phyloP scores from a whole-genome alignment of 2,329 filamentous ascomycete genomes.

The Dothidotthia symphoricarpi region DNA sequence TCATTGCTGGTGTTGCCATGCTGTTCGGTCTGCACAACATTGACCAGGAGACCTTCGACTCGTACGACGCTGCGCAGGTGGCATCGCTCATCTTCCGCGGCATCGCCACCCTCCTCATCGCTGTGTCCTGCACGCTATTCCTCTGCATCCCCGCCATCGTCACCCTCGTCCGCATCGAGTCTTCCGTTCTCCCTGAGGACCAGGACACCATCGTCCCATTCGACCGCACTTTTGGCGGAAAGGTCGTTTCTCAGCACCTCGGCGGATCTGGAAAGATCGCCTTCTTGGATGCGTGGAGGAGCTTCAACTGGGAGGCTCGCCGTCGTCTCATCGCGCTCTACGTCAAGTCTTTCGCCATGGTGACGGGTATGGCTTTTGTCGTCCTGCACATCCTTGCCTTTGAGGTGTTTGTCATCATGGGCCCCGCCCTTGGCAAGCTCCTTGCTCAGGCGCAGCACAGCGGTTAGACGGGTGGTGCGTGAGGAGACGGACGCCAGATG shows the following conservation, averaged over 20 bases:
- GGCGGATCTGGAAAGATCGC: constrained; percentile 69
- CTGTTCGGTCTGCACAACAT: constrained; percentile 40
- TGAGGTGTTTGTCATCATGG: constrained; percentile 53
- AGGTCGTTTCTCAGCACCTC: constrained; percentile 71
- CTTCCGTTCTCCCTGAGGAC: constrained; percentile 77
- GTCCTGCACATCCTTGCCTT: constrained; percentile 53
- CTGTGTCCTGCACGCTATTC: constrained; percentile 58
- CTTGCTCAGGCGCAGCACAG: constrained; percentile 20
- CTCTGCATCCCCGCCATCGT: constrained; percentile 77
- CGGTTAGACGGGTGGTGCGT: neutral
- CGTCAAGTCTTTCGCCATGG: constrained; percentile 65
- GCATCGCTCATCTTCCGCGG: constrained; percentile 44
- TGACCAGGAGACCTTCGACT: constrained; percentile 32
- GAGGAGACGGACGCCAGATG: too few species aligned
- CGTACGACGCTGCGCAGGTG: constrained; percentile 36
- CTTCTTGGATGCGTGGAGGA: constrained; percentile 74
- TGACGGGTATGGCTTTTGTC: constrained; percentile 48
- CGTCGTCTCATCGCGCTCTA: constrained; percentile 72
- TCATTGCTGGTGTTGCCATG: constrained; percentile 48
- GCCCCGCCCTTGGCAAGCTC: constrained; percentile 27
- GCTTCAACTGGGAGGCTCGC: constrained; percentile 71
- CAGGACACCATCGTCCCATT: constrained; percentile 85
- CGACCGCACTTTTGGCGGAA: constrained; percentile 79
- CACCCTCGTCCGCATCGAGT: constrained; percentile 78
- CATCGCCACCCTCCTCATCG: constrained; percentile 39